Evolutionary conservation across 2,329 filamentous ascomycete genomes (phyloP), one percentile per base, ranked within the genome.

Genomic region (Fusarium sulawesiense): DNA sequence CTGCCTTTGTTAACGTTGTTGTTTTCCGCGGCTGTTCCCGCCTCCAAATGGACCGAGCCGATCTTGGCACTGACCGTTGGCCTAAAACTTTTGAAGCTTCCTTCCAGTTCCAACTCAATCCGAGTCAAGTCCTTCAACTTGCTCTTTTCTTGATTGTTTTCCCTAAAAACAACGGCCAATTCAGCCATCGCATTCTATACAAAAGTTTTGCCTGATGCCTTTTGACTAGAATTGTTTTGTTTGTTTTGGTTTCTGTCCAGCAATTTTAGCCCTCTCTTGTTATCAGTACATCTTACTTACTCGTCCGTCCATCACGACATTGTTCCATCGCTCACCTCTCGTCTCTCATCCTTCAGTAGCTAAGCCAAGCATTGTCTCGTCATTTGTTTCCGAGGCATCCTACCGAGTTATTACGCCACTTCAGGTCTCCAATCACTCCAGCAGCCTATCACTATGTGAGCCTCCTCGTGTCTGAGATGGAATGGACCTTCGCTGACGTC

Each of bases 21-120:
- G 47, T 20, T 51, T 27, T 64, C 68, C 63, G 55, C 68, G 67
- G 68, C 59, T 70, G 63, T 68, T 70, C 63, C 68, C 68, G 67
- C 50, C 45, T 20, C 32, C 32, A 51, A 51, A 51, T 71, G 67
- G 63, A 68, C 62, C 67, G 67, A 70, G 27, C 60, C 64, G 49
- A 70, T 53, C 49, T 63, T 63, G 62, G 63, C 63, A 58, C 62
- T 56, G 63, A 59, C 67, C 50, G 63, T 68, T 68, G n/a, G 60
- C 68, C 59, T 37, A 56, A 70, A 60, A 47, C 62, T 68, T 61
- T 49, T 49, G 55, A 63, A 56, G 59, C 63, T 56, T 59, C 59
- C 63, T 53, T 59, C 59, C 45, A 53, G 40, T 48, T 23, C n/a
- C 50, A 59, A 64, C 34, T 21, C 49, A 51, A 47, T 37, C 23